Percentiles rank a stretch among this genome's conserved stretches.
phyloP scores from a whole-genome alignment of 129 eudicot species.

The Artemisia argyi region DNA sequence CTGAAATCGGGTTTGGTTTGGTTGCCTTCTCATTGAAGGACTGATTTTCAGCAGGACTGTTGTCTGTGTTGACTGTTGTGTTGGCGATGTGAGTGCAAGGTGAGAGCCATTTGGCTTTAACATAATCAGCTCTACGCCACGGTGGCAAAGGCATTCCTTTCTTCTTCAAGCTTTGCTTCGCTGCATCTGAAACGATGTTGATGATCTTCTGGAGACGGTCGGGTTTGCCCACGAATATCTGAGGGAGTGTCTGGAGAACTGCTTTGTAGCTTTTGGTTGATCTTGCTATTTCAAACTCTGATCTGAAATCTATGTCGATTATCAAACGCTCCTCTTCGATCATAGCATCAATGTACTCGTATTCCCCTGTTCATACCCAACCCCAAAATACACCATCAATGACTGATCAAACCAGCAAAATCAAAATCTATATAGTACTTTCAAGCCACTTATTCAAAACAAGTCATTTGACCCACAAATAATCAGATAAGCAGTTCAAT shows the following conservation, averaged over 20 bases:
- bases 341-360: slow-evolving; percentile 69
- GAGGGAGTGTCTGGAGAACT: slow-evolving; percentile 67
- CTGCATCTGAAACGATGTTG: slow-evolving; percentile 59
- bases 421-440: neutral
- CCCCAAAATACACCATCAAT: neutral
- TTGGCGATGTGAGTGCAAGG: slow-evolving; percentile 38
- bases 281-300: slow-evolving; percentile 89
- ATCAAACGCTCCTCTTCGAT: slow-evolving; percentile 64
- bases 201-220: slow-evolving; percentile 73
- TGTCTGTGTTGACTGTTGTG: too few species aligned
- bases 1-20: slow-evolving; percentile 2
- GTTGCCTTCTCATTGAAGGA: neutral
- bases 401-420: neutral
- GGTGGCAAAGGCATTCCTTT: slow-evolving; percentile 91
- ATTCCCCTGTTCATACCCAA: slow-evolving; percentile 54
- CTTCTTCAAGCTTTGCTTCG: slow-evolving; percentile 73
- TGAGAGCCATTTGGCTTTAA: slow-evolving; percentile 86
- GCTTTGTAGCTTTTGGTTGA: slow-evolving; percentile 70
- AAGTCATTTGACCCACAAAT: too few species aligned
- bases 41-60: slow-evolving; percentile 3
- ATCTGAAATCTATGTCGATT: slow-evolving; percentile 81
- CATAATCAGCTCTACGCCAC: slow-evolving; percentile 90
- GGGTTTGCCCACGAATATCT: slow-evolving; percentile 69
- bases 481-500: too few species aligned
- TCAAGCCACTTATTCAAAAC: neutral